These are phyloP conservation scores for Chaetomiaceae sp. DNA, from an alignment of 2,329 filamentous ascomycete genomes.

Conservation along the genomic window DNA sequence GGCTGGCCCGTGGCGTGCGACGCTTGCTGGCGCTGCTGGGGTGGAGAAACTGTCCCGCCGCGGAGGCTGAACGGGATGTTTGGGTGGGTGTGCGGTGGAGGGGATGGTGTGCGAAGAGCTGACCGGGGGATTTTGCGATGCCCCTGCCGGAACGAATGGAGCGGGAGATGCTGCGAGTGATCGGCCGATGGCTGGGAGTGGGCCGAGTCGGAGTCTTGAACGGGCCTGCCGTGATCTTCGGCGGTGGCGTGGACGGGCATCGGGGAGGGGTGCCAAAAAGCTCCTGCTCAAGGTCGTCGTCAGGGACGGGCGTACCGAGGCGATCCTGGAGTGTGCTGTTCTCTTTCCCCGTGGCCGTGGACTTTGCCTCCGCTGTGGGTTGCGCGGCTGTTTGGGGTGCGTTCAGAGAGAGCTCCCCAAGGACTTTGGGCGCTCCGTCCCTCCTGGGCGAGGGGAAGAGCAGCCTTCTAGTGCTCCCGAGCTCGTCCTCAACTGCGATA, in stretches of 20 bases:
- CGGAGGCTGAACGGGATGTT: slow-evolving; percentile 35
- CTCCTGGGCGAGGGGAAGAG: slow-evolving; percentile 75
- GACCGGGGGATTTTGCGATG: slow-evolving; percentile 41
- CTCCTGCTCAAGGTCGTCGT: slow-evolving; percentile 46
- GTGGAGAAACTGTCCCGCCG: neutral
- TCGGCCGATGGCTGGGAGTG: slow-evolving; percentile 57
- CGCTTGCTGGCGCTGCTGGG: slow-evolving; percentile 30
- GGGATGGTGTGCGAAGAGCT: slow-evolving; percentile 30
- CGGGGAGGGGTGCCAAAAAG: slow-evolving; percentile 60
- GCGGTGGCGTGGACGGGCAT: slow-evolving; percentile 51
- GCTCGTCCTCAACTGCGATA: slow-evolving; percentile 48
- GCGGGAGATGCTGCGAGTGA: slow-evolving; percentile 56
- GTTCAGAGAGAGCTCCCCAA: slow-evolving; percentile 56
- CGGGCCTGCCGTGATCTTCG: slow-evolving; percentile 41
- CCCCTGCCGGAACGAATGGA: slow-evolving; percentile 41
- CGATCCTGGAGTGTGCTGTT: slow-evolving; percentile 30
- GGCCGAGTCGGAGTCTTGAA: slow-evolving; percentile 62
- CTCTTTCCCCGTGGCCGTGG: slow-evolving; percentile 40
- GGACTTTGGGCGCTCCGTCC: slow-evolving; percentile 56
- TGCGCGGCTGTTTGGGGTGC: slow-evolving; percentile 43
- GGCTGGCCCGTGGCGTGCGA: slow-evolving; percentile 41
- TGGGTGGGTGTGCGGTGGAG: slow-evolving; percentile 47
- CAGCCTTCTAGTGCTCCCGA: slow-evolving; percentile 60
- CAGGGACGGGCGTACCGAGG: slow-evolving; percentile 31
- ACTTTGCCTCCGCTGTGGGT: slow-evolving; percentile 37